These are phyloP conservation scores for Pythium utonaiense DNA, from an alignment of 352 stramenopile species.

Conservation along the genomic window DNA sequence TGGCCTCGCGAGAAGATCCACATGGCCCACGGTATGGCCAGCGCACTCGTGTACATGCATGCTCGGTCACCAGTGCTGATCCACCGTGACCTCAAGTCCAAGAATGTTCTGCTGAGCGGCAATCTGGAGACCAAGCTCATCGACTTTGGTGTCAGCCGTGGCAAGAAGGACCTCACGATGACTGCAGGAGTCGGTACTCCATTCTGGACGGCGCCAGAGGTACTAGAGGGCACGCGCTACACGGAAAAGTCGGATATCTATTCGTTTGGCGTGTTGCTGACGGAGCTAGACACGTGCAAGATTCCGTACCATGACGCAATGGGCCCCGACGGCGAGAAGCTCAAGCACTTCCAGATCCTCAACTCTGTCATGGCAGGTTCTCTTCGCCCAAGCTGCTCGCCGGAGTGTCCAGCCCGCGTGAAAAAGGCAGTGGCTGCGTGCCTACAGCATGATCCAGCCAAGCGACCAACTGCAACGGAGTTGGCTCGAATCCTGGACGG, in stretches of 20 bases:
- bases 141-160: slow-evolving; percentile 9
- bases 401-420: background rate
- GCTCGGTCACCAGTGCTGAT: background rate
- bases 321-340: background rate
- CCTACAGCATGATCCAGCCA: slow-evolving; percentile 6
- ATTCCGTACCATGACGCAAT: slow-evolving; percentile 20
- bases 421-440: background rate
- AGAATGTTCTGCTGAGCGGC: slow-evolving; percentile 1
- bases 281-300: slow-evolving; percentile 22
- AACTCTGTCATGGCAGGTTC: slow-evolving; percentile 5
- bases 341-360: slow-evolving; percentile 11
- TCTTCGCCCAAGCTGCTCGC: background rate
- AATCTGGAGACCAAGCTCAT: slow-evolving; percentile 4
- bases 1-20: slow-evolving; percentile 10
- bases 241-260: slow-evolving; percentile 16
- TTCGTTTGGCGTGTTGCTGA: slow-evolving; percentile 29
- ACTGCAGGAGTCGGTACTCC: background rate
- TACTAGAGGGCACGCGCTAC: slow-evolving; percentile 6
- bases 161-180: slow-evolving; percentile 8
- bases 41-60: slow-evolving; percentile 12
- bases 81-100: slow-evolving; percentile 10
- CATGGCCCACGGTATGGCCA: slow-evolving; percentile 2
- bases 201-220: slow-evolving; percentile 16
- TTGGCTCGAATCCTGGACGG: background rate
- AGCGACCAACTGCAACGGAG: slow-evolving; percentile 3